Base-by-base conservation (phyloP, 192 early-diverging fungal species). In the Helicostylum pulchrum region DNA sequence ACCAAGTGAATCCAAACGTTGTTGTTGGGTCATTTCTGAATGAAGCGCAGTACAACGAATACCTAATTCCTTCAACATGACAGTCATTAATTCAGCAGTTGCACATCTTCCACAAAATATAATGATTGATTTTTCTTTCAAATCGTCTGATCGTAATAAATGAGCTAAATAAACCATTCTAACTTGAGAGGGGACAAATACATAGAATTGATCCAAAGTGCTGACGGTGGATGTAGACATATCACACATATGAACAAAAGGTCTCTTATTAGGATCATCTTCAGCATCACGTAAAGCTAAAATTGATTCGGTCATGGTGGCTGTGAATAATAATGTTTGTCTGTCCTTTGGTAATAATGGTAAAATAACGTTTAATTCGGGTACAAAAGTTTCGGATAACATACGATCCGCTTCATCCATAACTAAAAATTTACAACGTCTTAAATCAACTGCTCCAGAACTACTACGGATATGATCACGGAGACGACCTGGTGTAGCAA, bases 381-480 rank as follows among this genome's bases (percentile, higher is more conserved):
- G 71, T 7, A 87, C 83, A 82, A 99, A 99, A 2, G 90, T 91
- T 7, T 87, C 83, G 12, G 90, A 87, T 30, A 99, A 71, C 50
- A 99, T 69, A 32, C 95, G 80, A 80, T 99, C 97, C 0, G 94
- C 96, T 76, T 99, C 96, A 78, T 99, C 96, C 54, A 99, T 74
- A 1, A 97, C 97, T 34, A 99, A 72, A 75, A 88, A 98, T 71
- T 82, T 83, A 26, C 92, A 78, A 8, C 84, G 75, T 19, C 82
- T 80, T 42, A 99, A 80, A 62, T 92, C 74, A 39, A 91, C 77
- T 15, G 88, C 85, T 52, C 91, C 82, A 0, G 83, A 62, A 49
- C 84, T 92, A 68, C 87, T 90, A 36, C 88, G 80, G 34, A 99
- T 92, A 70, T 94, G 95, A 72, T 99, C 98, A 9, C 87, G 92